phyloP scores from a whole-genome alignment of 169 alveolate genomes.

The Cryptosporidium parvum region DNA sequence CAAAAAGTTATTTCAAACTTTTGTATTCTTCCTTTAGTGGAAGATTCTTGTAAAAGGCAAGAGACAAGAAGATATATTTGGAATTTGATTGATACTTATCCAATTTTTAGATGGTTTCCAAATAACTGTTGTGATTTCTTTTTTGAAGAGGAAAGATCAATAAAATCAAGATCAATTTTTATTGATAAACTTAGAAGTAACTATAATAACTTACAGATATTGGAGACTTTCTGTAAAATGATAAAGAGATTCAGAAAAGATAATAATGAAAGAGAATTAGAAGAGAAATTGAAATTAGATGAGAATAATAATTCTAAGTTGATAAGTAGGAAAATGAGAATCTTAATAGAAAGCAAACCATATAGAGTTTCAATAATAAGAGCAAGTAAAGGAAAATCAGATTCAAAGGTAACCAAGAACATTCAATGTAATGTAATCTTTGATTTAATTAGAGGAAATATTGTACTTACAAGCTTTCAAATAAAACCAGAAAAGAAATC shows the following conservation, averaged over 20 bases:
- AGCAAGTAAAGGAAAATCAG: neutral
- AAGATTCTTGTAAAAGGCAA: neutral
- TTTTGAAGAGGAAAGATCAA: neutral
- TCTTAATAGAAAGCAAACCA: slow-evolving; percentile 3
- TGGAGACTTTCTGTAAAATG: neutral
- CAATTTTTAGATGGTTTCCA: slow-evolving; percentile 69
- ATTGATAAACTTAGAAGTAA: slow-evolving; percentile 46
- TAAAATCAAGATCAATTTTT: slow-evolving; percentile 2
- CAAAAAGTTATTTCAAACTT: slow-evolving; percentile 18
- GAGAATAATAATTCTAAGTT: neutral
- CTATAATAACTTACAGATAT: slow-evolving; percentile 27
- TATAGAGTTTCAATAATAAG: slow-evolving; percentile 35
- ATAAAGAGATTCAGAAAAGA: neutral
- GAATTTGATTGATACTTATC: slow-evolving; percentile 69
- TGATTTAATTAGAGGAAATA: neutral
- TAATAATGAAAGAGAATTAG: neutral
- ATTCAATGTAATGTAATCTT: slow-evolving; percentile 11
- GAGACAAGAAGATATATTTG: slow-evolving; percentile 16
- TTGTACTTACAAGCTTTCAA: neutral
- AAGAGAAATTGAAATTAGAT: neutral
- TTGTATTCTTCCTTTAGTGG: slow-evolving; percentile 10
- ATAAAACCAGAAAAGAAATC: neutral
- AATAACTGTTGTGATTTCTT: slow-evolving; percentile 7
- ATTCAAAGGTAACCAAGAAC: neutral
- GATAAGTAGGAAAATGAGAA: neutral